phyloP scores from a whole-genome alignment of 2,329 filamentous ascomycete species.

The Trichoderma koningiopsis region DNA sequence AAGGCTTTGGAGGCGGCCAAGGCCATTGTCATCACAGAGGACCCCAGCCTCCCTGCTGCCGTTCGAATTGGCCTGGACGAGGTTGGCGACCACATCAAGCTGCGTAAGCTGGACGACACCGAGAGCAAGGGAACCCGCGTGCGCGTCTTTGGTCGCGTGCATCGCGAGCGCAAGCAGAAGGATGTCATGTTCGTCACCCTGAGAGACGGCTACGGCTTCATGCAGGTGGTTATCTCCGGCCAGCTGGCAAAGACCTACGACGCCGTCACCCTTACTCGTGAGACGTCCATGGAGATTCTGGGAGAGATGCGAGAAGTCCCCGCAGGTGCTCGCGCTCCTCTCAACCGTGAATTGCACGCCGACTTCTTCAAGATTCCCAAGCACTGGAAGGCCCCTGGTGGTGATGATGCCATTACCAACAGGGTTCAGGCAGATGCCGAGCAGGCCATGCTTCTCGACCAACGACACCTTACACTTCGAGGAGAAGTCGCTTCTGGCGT shows the following conservation, averaged over 20 bases:
- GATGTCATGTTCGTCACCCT: conserved; percentile 85
- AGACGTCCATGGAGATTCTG: conserved; percentile 82
- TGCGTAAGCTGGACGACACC: conserved; percentile 40
- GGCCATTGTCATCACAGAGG: conserved; percentile 70
- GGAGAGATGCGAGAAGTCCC: conserved; percentile 85
- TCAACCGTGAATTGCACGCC: conserved; percentile 84
- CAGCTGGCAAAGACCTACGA: conserved; percentile 90
- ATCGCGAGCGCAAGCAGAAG: conserved; percentile 75
- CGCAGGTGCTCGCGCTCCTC: conserved; percentile 73
- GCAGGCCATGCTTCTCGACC: conserved; percentile 67
- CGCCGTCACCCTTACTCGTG: conserved; percentile 79
- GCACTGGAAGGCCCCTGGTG: conserved; percentile 69
- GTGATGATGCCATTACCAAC: conserved; percentile 91
- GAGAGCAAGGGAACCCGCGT: conserved; percentile 70
- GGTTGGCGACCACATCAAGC: conserved; percentile 36
- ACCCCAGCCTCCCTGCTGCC: conserved; percentile 67
- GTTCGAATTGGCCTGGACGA: conserved; percentile 67
- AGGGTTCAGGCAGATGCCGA: conserved; percentile 60
- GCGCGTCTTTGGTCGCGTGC: conserved; percentile 78
- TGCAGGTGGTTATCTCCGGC: conserved; percentile 57
- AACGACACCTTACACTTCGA: conserved; percentile 81
- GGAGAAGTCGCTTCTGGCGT: conserved; percentile 82
- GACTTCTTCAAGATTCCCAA: conserved; percentile 83
- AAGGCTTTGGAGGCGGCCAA: conserved; percentile 70
- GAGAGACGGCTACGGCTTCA: conserved; percentile 68